Percentiles rank a stretch among this genome's conserved stretches.
Conservation (phyloP, 768 basidiomycete species). For the Leccinum truebloodii region DNA sequence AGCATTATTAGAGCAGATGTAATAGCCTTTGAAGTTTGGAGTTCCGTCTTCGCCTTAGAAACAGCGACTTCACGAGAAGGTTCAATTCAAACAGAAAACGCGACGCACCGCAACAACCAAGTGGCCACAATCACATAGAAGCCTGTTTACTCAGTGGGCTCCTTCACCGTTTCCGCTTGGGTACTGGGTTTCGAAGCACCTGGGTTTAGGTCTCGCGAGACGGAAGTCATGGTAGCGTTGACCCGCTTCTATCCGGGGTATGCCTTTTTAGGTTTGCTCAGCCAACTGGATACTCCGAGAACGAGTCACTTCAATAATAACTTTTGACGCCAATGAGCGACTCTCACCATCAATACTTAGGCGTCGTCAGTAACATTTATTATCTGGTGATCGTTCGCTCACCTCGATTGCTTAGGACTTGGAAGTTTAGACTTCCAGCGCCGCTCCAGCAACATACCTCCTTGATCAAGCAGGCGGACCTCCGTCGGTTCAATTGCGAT, state of each 20-base stretch:
- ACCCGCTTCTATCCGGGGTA: neutral
- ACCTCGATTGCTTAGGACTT: neutral
- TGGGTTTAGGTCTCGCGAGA: neutral
- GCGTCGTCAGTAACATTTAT: neutral
- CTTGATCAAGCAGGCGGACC: neutral
- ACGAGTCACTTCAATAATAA: neutral
- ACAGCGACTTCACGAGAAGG: neutral
- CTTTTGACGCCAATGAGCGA: neutral
- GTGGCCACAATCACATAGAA: neutral
- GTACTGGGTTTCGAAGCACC: neutral
- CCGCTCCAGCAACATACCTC: neutral
- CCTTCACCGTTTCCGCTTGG: neutral
- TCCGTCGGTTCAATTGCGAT: constrained; percentile 3
- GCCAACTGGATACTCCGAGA: constrained; percentile 1
- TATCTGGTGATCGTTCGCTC: neutral
- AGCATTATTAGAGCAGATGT: neutral
- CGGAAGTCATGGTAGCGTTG: neutral
- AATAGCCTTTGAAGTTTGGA: neutral
- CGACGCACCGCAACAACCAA: neutral
- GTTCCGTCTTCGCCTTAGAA: neutral
- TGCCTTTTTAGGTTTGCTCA: constrained; percentile 14
- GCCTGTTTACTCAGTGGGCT: neutral
- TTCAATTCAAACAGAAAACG: neutral
- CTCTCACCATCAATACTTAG: neutral
- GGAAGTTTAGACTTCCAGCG: neutral